phyloP scores from a whole-genome alignment of 768 basidiomycete species.

The Clathrus columnatus region DNA sequence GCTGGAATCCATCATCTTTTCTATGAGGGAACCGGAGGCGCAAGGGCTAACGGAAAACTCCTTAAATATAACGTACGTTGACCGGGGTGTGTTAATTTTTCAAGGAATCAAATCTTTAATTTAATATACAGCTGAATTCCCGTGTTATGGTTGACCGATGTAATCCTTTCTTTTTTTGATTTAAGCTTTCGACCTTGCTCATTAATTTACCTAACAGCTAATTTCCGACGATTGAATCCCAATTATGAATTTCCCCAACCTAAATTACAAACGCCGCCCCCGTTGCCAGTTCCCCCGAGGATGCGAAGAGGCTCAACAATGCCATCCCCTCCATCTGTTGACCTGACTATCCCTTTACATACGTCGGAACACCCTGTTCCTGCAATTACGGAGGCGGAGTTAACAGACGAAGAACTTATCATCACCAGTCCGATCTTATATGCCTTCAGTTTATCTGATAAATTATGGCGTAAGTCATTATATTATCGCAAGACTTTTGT shows the following conservation, averaged over 20 bases:
- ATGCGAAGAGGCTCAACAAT: not conserved
- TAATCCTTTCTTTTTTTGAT: conserved; percentile 16
- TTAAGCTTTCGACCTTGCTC: not conserved
- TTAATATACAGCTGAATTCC: conserved; percentile 37
- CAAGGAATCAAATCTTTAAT: not conserved
- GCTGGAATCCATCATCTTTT: conserved; percentile 50
- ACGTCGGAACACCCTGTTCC: not conserved
- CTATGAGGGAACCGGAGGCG: conserved; percentile 44
- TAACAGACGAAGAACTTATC: conserved; percentile 45
- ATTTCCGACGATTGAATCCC: conserved; percentile 44
- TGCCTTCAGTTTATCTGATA: conserved; percentile 54
- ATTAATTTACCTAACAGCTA: conserved; percentile 20
- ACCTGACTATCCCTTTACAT: not conserved
- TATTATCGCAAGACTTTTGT: not conserved
- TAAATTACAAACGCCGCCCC: not conserved
- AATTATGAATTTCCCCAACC: conserved; percentile 37
- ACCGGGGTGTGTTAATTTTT: not conserved
- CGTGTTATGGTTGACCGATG: conserved; percentile 56
- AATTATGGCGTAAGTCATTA: conserved; percentile 43
- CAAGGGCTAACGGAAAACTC: conserved; percentile 26
- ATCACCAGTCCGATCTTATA: conserved; percentile 49
- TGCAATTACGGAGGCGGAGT: conserved; percentile 19
- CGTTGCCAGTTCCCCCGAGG: not conserved
- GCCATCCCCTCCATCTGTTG: not conserved
- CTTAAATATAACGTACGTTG: conserved; percentile 40